Percentiles rank a stretch among this genome's conserved stretches.
phyloP scores from a whole-genome alignment of 176 grass and related monocot species.

The Paspalum vaginatum region DNA sequence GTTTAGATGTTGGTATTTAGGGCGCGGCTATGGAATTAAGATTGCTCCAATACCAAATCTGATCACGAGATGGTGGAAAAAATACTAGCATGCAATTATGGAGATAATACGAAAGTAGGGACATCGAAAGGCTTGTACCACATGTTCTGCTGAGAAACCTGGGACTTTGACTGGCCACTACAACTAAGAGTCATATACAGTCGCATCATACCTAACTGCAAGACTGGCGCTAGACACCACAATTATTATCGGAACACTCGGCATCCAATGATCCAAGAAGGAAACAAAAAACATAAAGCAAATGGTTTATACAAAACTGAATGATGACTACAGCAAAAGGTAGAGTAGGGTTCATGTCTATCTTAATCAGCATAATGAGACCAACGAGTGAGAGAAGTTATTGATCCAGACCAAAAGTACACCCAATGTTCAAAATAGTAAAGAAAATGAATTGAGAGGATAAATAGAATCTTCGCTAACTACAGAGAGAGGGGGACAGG shows the following conservation, averaged over 20 bases:
- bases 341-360: not conserved
- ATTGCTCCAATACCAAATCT: too few relatives aligned
- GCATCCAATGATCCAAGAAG: not conserved
- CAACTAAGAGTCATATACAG: constrained; percentile 2
- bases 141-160: not conserved
- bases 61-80: not conserved
- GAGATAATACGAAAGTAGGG: not conserved
- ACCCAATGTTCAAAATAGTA: not conserved
- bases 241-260: not conserved
- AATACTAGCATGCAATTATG: constrained; percentile 18
- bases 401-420: not conserved
- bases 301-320: not conserved
- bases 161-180: constrained; percentile 25
- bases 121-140: not conserved
- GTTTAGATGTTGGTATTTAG: too few relatives aligned
- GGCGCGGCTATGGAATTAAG: too few relatives aligned
- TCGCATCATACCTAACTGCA: constrained; percentile 28
- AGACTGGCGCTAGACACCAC: not conserved
- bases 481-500: not conserved
- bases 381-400: not conserved
- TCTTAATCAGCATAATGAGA: not conserved
- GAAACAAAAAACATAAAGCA: not conserved
- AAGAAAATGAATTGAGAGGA: not conserved
- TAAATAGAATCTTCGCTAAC: not conserved
- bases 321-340: not conserved